Evolutionary conservation across 306 rosid genomes (phyloP).

Genomic region (Acacia melanoxylon): DNA sequence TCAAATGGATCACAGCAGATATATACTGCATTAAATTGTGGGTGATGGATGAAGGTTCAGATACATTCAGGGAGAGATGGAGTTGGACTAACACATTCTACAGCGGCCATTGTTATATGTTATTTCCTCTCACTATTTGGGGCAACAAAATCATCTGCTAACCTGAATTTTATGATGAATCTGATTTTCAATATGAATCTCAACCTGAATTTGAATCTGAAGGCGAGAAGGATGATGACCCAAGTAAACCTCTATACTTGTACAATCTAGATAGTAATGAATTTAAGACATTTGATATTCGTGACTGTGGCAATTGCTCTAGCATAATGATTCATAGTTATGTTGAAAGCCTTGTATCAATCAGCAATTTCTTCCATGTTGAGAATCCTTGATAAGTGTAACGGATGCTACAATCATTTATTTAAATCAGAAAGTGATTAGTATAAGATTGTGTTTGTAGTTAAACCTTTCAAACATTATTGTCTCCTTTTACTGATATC

Average conservation of each 20-base stretch:
- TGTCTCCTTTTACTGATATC: background rate
- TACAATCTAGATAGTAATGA: background rate
- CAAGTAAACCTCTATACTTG: background rate
- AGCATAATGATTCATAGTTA: background rate
- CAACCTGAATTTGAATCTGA: background rate
- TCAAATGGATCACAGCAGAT: background rate
- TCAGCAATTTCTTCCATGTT: background rate
- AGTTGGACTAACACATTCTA: background rate
- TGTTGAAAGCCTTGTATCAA: background rate
- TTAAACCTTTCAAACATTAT: background rate
- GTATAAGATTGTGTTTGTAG: background rate
- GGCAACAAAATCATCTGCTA: background rate
- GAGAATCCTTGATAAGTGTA: background rate
- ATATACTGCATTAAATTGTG: background rate
- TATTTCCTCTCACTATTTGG: background rate
- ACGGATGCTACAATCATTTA: background rate
- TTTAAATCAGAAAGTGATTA: background rate
- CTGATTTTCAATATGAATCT: background rate
- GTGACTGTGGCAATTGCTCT: too few species aligned
- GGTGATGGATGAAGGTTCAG: background rate
- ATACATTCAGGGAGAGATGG: background rate
- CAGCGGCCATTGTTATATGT: background rate
- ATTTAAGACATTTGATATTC: background rate
- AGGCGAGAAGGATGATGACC: background rate
- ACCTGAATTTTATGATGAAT: background rate